These are phyloP conservation scores for Yamadazyma conglobata DNA, from an alignment of 1,139 yeast genomes.

Conservation along the genomic window DNA sequence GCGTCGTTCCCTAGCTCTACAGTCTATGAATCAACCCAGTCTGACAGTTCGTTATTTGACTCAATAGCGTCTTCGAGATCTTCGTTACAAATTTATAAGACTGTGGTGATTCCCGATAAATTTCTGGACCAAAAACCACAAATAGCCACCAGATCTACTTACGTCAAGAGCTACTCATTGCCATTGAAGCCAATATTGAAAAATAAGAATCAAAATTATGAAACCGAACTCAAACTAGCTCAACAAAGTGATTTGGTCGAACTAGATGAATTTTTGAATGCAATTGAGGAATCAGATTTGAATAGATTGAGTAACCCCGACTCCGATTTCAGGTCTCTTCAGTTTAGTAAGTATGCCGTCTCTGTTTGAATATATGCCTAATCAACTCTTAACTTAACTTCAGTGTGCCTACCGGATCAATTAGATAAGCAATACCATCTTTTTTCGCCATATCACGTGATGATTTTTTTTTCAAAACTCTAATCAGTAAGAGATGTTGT, in stretches of 20 bases:
- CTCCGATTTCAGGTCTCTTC: too few relatives aligned
- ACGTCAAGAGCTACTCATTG: neutral
- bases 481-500: neutral
- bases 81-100: neutral
- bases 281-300: constrained; percentile 9
- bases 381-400: too few relatives aligned
- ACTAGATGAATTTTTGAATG: constrained; percentile 12
- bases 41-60: constrained; percentile 3
- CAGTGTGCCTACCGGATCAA: too few relatives aligned
- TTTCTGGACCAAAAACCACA: neutral
- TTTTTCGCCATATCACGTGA: constrained; percentile 11
- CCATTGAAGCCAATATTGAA: constrained; percentile 15
- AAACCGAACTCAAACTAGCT: constrained; percentile 9
- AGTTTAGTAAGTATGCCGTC: too few relatives aligned
- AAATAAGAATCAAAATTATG: constrained; percentile 12
- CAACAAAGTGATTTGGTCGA: constrained; percentile 10
- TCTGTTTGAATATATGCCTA: too few relatives aligned
- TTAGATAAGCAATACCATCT: constrained; percentile 1
- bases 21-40: neutral
- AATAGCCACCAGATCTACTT: neutral
- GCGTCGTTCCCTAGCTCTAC: too few relatives aligned
- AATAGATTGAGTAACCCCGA: too few relatives aligned
- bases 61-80: constrained; percentile 2
- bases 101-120: neutral
- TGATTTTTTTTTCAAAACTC: neutral